These are phyloP conservation scores for Hippophae tibetana DNA, from an alignment of 306 rosid genomes.

Conservation along the genomic window DNA sequence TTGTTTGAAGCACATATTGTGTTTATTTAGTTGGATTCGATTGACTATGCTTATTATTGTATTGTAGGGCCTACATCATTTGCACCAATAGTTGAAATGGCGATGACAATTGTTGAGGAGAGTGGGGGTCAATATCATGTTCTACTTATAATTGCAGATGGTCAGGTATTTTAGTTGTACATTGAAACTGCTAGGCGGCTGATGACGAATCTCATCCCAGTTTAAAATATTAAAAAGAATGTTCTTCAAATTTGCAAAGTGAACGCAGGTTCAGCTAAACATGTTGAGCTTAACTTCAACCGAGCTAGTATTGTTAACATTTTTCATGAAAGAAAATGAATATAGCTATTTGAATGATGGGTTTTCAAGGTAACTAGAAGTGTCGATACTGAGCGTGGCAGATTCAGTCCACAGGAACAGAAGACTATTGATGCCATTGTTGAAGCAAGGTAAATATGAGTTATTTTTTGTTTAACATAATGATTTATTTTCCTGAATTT, in stretches of 20 bases:
- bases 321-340: no score
- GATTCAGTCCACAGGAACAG: constrained; percentile 85
- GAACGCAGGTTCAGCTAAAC: no score
- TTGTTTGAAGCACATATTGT: constrained; percentile 7
- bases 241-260: no score
- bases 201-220: no score
- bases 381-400: constrained; percentile 63
- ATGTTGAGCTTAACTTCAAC: no score
- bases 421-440: constrained; percentile 85
- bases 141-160: constrained; percentile 68
- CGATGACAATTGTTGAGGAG: constrained; percentile 85
- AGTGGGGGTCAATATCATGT: constrained; percentile 83
- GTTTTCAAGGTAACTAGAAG: constrained; percentile 80
- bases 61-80: constrained; percentile 87
- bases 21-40: background rate
- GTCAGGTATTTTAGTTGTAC: constrained; percentile 59
- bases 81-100: constrained; percentile 90
- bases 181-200: background rate
- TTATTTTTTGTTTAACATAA: constrained; percentile 2
- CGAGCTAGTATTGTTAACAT: no score
- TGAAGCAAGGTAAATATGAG: constrained; percentile 64
- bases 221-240: no score
- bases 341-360: background rate
- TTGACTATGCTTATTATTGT: constrained; percentile 11
- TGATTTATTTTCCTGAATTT: constrained; percentile 8